phyloP scores from a whole-genome alignment of 2,329 filamentous ascomycete species.

The Aspergillus versicolor region DNA sequence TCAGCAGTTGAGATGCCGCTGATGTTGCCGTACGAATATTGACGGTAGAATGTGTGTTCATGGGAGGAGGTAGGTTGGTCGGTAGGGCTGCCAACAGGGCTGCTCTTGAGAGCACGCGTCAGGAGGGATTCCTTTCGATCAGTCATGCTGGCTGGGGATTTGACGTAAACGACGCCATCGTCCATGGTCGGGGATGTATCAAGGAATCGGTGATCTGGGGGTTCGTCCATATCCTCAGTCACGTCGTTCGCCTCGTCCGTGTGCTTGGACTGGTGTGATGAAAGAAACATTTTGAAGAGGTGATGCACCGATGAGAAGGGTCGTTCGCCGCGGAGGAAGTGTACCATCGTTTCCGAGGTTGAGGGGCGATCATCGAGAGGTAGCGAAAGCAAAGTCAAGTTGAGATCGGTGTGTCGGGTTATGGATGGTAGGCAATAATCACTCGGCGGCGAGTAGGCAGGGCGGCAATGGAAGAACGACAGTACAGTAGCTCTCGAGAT shows the following conservation, averaged over 20 bases:
- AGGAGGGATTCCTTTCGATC: slow-evolving; percentile 76
- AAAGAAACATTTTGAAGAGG: slow-evolving; percentile 46
- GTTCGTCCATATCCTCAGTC: slow-evolving; percentile 79
- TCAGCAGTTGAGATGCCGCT: slow-evolving; percentile 84
- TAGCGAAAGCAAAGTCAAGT: background rate
- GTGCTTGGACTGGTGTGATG: slow-evolving; percentile 40
- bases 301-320: slow-evolving; percentile 40
- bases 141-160: slow-evolving; percentile 47
- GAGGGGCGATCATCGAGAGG: slow-evolving; percentile 10
- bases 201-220: slow-evolving; percentile 61
- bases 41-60: slow-evolving; percentile 60
- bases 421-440: background rate
- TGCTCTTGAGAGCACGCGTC: slow-evolving; percentile 75
- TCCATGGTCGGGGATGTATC: slow-evolving; percentile 30
- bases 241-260: slow-evolving; percentile 60
- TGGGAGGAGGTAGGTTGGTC: slow-evolving; percentile 31
- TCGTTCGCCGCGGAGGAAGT: slow-evolving; percentile 32
- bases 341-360: slow-evolving; percentile 28
- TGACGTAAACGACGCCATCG: slow-evolving; percentile 43
- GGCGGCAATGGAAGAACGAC: slow-evolving; percentile 12
- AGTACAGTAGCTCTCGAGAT: slow-evolving; percentile 26
- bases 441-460: slow-evolving; percentile 14
- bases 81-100: slow-evolving; percentile 52
- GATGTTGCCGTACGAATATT: slow-evolving; percentile 65
- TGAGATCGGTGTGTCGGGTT: background rate